Percentiles rank a stretch among this genome's conserved stretches.
phyloP scores from a whole-genome alignment of 768 basidiomycete genomes.

The Kwoniella europaea region DNA sequence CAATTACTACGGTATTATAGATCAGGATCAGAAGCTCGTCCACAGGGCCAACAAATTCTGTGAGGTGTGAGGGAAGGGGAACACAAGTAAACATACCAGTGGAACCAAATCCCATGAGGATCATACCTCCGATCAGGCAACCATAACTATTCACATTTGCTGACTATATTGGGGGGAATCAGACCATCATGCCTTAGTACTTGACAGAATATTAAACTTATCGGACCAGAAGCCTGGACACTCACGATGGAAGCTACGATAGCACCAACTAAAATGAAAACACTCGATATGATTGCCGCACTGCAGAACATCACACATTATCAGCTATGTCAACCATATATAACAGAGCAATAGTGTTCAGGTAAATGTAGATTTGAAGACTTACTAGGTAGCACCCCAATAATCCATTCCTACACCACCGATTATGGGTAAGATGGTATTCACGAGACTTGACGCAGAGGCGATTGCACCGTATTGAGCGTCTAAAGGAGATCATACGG shows the following conservation, averaged over 20 bases:
- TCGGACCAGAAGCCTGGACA: background rate
- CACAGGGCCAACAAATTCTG: too few species aligned
- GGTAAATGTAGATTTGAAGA: background rate
- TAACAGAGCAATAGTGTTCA: too few species aligned
- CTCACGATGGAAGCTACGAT: constrained; percentile 40
- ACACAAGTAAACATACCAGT: constrained; percentile 31
- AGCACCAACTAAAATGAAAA: constrained; percentile 50
- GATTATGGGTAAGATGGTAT: constrained; percentile 55
- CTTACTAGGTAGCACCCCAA: constrained; percentile 54
- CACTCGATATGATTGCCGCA: constrained; percentile 47
- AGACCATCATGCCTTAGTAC: background rate
- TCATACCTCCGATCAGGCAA: constrained; percentile 44
- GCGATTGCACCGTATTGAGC: constrained; percentile 53
- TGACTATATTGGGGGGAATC: constrained; percentile 16
- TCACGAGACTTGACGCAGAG: constrained; percentile 52
- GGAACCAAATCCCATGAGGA: constrained; percentile 54
- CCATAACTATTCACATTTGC: constrained; percentile 37
- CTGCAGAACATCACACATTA: background rate
- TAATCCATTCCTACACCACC: constrained; percentile 56
- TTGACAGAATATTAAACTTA: background rate
- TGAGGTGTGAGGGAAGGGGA: too few species aligned
- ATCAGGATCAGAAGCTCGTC: too few species aligned
- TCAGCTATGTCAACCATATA: too few species aligned
- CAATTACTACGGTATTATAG: constrained; percentile 39
- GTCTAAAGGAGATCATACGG: constrained; percentile 23